Evolutionary conservation across 202 grass and related monocot species (phyloP), one percentile per base, ranked within the genome.

Genomic region (Setaria italica): DNA sequence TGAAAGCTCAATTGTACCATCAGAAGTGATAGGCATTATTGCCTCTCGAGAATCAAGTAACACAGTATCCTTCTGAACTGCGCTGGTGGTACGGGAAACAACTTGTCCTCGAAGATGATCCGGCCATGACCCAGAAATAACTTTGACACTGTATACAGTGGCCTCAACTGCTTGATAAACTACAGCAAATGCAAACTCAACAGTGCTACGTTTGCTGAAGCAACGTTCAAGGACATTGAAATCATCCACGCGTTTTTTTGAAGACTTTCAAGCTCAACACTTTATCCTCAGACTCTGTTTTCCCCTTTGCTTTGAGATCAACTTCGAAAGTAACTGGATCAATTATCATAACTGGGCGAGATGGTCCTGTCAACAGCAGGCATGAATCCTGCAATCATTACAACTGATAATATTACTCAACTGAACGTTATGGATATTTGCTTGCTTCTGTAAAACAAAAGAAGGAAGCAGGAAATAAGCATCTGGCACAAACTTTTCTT

Each of bases 11-110:
- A 72, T 16, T 14, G 13, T 7, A 72, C 45, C 69, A 49, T 49
- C 69, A 72, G 11, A 49, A 72, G 69, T n/a, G n/a, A 49, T 48
- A 56, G 54, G 54, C 45, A 72, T 72, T 72, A 45, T 49, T 72
- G 21, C 69, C 49, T 72, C 45, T 49, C 11, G n/a, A 14, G 69
- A 72, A 72, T 72, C 69, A 72, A 72, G 45, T 30, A 72, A 48
- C n/a, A 72, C 21, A 15, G 50, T 46, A 15, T 50, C 69, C 45
- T 46, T 25, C 37, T 41, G 35, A 48, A 11, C 69, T 15, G 14
- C 7, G 69, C 21, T 7, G 69, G 45, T 3, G 0, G 45, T 32
- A 16, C 45, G 11, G 45, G 45, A 25, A 49, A 71, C 43, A 49
- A 71, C 68, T 71, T 45, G 10, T 8, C 69, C 69, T 72, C 45